Evolutionary conservation across 139 green algal genomes (phyloP), one percentile per base, ranked within the genome.

Genomic region (Asterochloris erici): DNA sequence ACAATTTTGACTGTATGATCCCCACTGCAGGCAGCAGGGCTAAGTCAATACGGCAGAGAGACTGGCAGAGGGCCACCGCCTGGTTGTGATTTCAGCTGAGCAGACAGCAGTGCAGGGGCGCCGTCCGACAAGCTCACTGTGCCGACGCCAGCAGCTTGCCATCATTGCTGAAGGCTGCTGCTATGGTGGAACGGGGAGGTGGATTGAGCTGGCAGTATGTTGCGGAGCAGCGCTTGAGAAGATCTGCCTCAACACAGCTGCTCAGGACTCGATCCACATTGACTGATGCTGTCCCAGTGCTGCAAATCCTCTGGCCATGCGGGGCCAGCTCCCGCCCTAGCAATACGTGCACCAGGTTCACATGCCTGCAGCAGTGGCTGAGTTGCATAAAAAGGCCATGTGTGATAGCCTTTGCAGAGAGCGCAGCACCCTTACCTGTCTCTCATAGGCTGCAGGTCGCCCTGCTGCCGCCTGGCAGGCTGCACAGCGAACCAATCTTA

Each of bases 1-100:
- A 90, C 93, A 19, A 98, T 86, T 84, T 98, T 98, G 11, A 98
- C 95, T 0, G 95, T 98, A 84, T 98, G 95, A 79, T 98, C 95
- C 17, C 95, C 95, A 81, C 93, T 97, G 92, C 82, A 85, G 17
- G 47, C 0, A 60, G 19, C 9, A 80, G 14, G 10, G 21, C 19
- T 24, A 14, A 79, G 47, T 12, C 21, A 28, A 11, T 15, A 73
- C 68, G 23, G 21, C 14, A 47, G n/a, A n/a, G 60, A 21, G 11
- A 61, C 23, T 81, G 62, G 23, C 61, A 60, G 23, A 24, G 28
- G 21, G 38, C 24, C 12, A 60, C 15, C 15, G 11, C 12, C 13
- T 14, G 10, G 68, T 63, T 16, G 15, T 38, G 38, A 15, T 19
- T 70, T 14, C 47, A 61, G 17, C 47, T 15, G 10, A 1, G 19